phyloP scores from a whole-genome alignment of 2,329 filamentous ascomycete genomes.

The Verticillium klebahnii region DNA sequence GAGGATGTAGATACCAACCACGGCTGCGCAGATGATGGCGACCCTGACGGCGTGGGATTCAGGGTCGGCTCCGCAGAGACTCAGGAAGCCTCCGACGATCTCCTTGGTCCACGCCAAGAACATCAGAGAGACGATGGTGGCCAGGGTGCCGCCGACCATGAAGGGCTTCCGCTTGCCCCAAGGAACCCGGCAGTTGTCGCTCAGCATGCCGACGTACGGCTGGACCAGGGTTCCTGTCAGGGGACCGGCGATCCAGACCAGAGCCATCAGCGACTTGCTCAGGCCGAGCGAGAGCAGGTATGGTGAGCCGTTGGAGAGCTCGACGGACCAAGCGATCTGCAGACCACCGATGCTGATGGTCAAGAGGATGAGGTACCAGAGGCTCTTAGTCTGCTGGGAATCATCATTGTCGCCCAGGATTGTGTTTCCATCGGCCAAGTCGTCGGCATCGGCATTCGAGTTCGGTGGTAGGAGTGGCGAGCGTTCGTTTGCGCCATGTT shows the following conservation, averaged over 20 bases:
- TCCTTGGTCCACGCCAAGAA: slow-evolving; percentile 71
- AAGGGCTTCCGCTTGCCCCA: slow-evolving; percentile 82
- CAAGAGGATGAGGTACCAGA: slow-evolving; percentile 80
- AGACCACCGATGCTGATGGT: slow-evolving; percentile 84
- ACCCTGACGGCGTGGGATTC: slow-evolving; percentile 60
- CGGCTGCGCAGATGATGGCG: slow-evolving; percentile 70
- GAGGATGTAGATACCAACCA: slow-evolving; percentile 81
- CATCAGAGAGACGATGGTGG: slow-evolving; percentile 64
- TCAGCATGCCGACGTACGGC: slow-evolving; percentile 77
- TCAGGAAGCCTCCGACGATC: slow-evolving; percentile 62
- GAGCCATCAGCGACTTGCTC: slow-evolving; percentile 76
- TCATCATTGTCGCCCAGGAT: slow-evolving; percentile 9
- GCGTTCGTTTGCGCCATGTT: slow-evolving; percentile 4
- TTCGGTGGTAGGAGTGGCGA: slow-evolving; percentile 9
- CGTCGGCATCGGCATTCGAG: slow-evolving; percentile 7
- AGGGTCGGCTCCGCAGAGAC: slow-evolving; percentile 66
- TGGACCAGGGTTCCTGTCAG: slow-evolving; percentile 75
- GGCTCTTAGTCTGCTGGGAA: slow-evolving; percentile 66
- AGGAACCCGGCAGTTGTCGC: slow-evolving; percentile 67
- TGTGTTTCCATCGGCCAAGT: slow-evolving; percentile 4
- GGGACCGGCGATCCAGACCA: slow-evolving; percentile 82
- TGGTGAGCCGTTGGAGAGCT: slow-evolving; percentile 87
- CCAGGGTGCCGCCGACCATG: slow-evolving; percentile 65
- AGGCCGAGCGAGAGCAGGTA: slow-evolving; percentile 76
- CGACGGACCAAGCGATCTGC: slow-evolving; percentile 94